These are phyloP conservation scores for Diplocarpon rosae DNA, from an alignment of 2,329 filamentous ascomycete genomes.

Conservation along the genomic window DNA sequence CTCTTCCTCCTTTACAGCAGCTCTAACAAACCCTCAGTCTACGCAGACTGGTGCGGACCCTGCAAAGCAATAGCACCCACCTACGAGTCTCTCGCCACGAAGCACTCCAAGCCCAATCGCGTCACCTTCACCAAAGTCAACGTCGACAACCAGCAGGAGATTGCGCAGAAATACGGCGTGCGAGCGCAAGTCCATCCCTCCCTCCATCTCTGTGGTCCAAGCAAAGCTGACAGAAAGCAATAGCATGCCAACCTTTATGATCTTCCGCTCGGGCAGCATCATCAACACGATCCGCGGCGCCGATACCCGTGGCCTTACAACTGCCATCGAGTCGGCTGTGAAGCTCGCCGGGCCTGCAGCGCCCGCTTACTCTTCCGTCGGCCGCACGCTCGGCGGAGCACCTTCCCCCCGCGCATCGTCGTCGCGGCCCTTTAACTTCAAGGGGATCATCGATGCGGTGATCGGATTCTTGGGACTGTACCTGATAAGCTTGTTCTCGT, in stretches of 20 bases:
- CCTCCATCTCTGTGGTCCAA: neutral
- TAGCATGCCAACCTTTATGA: slow-evolving; percentile 85
- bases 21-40: slow-evolving; percentile 48
- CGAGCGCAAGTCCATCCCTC: slow-evolving; percentile 45
- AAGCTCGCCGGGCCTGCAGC: slow-evolving; percentile 37
- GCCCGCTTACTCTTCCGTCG: slow-evolving; percentile 41
- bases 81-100: slow-evolving; percentile 72
- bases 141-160: slow-evolving; percentile 69
- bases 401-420: slow-evolving; percentile 20
- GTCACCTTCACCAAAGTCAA: slow-evolving; percentile 90
- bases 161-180: slow-evolving; percentile 68
- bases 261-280: slow-evolving; percentile 67
- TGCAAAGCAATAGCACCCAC: slow-evolving; percentile 87
- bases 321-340: slow-evolving; percentile 62
- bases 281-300: slow-evolving; percentile 73
- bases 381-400: slow-evolving; percentile 46
- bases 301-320: slow-evolving; percentile 62
- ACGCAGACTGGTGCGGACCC: slow-evolving; percentile 89
- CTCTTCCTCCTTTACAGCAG: slow-evolving; percentile 15
- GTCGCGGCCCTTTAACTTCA: slow-evolving; percentile 29
- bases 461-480: slow-evolving; percentile 50
- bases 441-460: slow-evolving; percentile 37
- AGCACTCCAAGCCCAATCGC: slow-evolving; percentile 68
- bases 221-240: slow-evolving; percentile 6
- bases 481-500: slow-evolving; percentile 49